These are phyloP conservation scores for Iberis amara DNA, from an alignment of 441 rosid species.

Conservation along the genomic window DNA sequence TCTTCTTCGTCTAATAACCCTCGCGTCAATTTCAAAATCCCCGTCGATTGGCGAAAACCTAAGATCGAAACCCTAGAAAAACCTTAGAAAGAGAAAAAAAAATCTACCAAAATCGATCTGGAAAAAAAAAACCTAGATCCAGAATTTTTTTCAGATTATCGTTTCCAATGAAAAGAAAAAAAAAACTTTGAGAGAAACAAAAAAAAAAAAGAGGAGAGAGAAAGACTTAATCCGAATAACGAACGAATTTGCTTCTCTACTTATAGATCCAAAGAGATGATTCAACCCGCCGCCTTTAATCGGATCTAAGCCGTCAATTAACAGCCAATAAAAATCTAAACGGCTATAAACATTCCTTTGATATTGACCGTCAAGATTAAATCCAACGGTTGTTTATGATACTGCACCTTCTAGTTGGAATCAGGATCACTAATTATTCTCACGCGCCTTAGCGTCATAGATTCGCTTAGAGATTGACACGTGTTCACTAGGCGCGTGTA, in stretches of 20 bases:
- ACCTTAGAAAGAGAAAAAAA: slow-evolving; percentile 34
- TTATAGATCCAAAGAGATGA: slow-evolving; percentile 45
- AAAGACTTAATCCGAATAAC: slow-evolving; percentile 6
- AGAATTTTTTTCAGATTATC: slow-evolving; percentile 24
- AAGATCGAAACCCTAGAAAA: slow-evolving; percentile 32
- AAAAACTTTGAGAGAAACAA: slow-evolving; percentile 8
- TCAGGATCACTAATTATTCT: slow-evolving; percentile 5
- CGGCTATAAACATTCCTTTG: slow-evolving; percentile 28
- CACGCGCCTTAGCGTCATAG: slow-evolving; percentile 10
- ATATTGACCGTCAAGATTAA: slow-evolving; percentile 26
- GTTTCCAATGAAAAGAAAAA: slow-evolving; percentile 19
- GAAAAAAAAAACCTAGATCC: slow-evolving; percentile 39
- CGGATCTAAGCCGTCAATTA: slow-evolving; percentile 42
- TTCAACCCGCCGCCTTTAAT: slow-evolving; percentile 31
- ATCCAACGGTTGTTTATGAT: slow-evolving; percentile 28
- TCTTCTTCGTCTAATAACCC: slow-evolving; percentile 33
- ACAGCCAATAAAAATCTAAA: slow-evolving; percentile 11
- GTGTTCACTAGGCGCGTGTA: background rate
- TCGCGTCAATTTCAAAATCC: slow-evolving; percentile 35
- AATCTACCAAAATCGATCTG: slow-evolving; percentile 35
- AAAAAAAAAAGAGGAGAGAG: slow-evolving; percentile 17
- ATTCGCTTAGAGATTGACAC: background rate
- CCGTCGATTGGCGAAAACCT: slow-evolving; percentile 23
- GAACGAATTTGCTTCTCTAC: slow-evolving; percentile 30
- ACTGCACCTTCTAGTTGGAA: slow-evolving; percentile 6